A percentile compares a stretch with the other conserved stretches of the same genome.
phyloP scores from a whole-genome alignment of 164 flowering plant genomes.

The Santalum album region DNA sequence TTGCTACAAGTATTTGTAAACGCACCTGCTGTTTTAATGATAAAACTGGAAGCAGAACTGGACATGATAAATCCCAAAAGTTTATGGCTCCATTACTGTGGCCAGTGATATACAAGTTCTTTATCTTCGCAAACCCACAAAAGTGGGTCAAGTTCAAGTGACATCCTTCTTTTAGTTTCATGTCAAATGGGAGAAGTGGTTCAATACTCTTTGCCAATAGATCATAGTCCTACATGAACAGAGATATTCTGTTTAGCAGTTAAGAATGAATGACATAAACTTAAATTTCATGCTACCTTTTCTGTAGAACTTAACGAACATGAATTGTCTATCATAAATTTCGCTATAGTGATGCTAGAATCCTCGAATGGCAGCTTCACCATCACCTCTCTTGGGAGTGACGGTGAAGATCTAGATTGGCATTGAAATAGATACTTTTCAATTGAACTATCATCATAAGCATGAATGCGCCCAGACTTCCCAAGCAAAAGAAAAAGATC shows the following conservation, averaged over 20 bases:
- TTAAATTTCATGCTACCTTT: conserved; percentile 37
- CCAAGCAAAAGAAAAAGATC: conserved; percentile 51
- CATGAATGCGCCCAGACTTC: conserved; percentile 56
- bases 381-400: conserved; percentile 67
- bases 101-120: conserved; percentile 71
- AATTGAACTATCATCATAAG: conserved; percentile 56
- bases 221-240: conserved; percentile 39
- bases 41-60: conserved; percentile 40
- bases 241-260: neutral
- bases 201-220: conserved; percentile 31
- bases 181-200: conserved; percentile 44
- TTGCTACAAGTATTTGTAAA: too few relatives aligned
- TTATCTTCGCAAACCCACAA: conserved; percentile 48
- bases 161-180: conserved; percentile 40
- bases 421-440: conserved; percentile 67
- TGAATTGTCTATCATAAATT: conserved; percentile 35
- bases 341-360: conserved; percentile 53
- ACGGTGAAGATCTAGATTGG: conserved; percentile 58
- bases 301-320: conserved; percentile 19
- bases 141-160: conserved; percentile 21
- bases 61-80: conserved; percentile 80
- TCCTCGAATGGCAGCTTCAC: conserved; percentile 62
- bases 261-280: neutral
- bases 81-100: conserved; percentile 72
- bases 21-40: conserved; percentile 70